Percentiles rank a stretch among this genome's conserved stretches.
phyloP scores from a whole-genome alignment of 768 basidiomycete species.

The Pisolithus marmoratus region DNA sequence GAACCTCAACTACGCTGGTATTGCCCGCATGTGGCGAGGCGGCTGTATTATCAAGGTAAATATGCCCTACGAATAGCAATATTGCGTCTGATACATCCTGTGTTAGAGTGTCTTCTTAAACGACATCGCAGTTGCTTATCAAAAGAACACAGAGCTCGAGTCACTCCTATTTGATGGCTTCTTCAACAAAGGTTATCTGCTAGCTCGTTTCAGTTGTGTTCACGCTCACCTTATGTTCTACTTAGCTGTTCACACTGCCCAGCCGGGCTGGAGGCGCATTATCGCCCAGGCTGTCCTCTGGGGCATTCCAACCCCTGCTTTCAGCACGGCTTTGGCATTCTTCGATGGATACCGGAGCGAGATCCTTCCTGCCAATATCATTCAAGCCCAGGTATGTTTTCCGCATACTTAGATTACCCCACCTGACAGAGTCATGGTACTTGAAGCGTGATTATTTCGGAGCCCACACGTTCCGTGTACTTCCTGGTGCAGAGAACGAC shows the following conservation, averaged over 20 bases:
- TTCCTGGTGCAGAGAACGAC: slow-evolving; percentile 86
- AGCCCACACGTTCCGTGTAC: slow-evolving; percentile 94
- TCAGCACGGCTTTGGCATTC: slow-evolving; percentile 96
- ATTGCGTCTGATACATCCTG: slow-evolving; percentile 6
- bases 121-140: slow-evolving; percentile 88
- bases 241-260: slow-evolving; percentile 84
- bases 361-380: slow-evolving; percentile 85
- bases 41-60: slow-evolving; percentile 96
- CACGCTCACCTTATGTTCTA: not conserved
- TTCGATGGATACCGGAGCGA: slow-evolving; percentile 99
- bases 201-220: not conserved
- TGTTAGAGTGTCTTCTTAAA: slow-evolving; percentile 82
- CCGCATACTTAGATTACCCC: not conserved
- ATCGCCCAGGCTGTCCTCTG: slow-evolving; percentile 94
- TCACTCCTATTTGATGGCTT: slow-evolving; percentile 94
- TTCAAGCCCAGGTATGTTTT: slow-evolving; percentile 78
- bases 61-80: slow-evolving; percentile 14
- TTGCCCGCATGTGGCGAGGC: slow-evolving; percentile 99
- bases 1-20: slow-evolving; percentile 96
- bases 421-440: slow-evolving; percentile 2
- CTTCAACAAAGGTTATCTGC: slow-evolving; percentile 80
- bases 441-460: slow-evolving; percentile 94
- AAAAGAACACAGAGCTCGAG: slow-evolving; percentile 79
- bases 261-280: slow-evolving; percentile 97
- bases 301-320: slow-evolving; percentile 97